Conservation (phyloP, 768 basidiomycete genomes). For the Mycena alexandri region DNA sequence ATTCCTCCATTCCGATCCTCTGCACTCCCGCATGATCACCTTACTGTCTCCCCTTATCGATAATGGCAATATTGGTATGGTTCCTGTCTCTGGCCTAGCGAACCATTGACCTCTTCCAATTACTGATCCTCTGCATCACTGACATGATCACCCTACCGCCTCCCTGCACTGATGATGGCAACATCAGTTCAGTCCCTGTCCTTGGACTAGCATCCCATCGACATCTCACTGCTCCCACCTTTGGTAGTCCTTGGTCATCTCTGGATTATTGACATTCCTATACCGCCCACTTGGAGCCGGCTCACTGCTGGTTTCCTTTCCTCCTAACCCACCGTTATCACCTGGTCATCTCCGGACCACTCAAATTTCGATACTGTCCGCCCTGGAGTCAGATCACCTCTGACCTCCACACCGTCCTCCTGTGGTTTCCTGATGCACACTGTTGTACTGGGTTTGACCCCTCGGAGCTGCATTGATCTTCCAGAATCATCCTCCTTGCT, state of each 20-base stretch:
- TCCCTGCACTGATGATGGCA: slow-evolving; percentile 21
- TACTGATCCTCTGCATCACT: background rate
- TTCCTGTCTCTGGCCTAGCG: slow-evolving; percentile 21
- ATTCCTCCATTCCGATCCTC: slow-evolving; percentile 17
- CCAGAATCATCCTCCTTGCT: slow-evolving; percentile 27
- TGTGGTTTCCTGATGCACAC: slow-evolving; percentile 15
- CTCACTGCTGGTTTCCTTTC: background rate
- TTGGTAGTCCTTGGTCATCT: too few species aligned
- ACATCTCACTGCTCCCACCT: background rate
- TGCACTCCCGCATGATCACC: slow-evolving; percentile 21
- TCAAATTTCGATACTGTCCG: background rate
- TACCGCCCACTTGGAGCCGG: too few species aligned
- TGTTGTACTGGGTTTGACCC: slow-evolving; percentile 19
- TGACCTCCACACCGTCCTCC: slow-evolving; percentile 5
- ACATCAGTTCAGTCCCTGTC: slow-evolving; percentile 16
- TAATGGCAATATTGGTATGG: slow-evolving; percentile 21
- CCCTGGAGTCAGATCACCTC: slow-evolving; percentile 18
- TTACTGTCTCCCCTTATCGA: slow-evolving; percentile 8
- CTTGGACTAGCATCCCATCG: slow-evolving; percentile 15
- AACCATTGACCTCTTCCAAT: slow-evolving; percentile 22
- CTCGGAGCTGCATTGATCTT: slow-evolving; percentile 24
- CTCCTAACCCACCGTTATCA: slow-evolving; percentile 2
- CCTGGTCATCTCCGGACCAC: background rate
- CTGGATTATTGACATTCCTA: too few species aligned
- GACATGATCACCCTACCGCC: background rate